Conservation (phyloP, 2,329 filamentous ascomycete genomes). For the Lecanoromycetidae sp. region DNA sequence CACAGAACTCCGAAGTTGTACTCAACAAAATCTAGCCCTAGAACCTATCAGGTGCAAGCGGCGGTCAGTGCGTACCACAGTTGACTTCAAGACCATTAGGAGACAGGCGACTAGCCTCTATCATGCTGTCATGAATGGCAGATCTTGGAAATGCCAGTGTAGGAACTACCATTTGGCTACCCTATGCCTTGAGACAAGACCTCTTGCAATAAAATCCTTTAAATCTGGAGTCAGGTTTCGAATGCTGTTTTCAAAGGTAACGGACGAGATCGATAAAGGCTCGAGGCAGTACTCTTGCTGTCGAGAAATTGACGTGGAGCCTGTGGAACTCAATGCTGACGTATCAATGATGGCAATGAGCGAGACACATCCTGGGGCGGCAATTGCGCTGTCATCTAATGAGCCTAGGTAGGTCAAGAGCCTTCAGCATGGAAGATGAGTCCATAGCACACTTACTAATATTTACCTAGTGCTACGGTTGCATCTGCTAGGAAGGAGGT, state of each 20-base stretch:
- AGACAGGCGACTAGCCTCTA: conserved; percentile 8
- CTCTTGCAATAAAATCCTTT: not conserved
- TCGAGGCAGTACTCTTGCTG: not conserved
- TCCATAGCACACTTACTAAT: not conserved
- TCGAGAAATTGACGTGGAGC: conserved; percentile 7
- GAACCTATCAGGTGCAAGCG: conserved; percentile 7
- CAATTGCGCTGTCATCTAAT: no score
- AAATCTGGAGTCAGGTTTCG: not conserved
- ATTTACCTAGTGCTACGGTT: not conserved
- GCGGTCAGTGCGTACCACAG: not conserved
- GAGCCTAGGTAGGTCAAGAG: not conserved
- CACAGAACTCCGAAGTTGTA: conserved; percentile 13
- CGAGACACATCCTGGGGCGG: no score
- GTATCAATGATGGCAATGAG: no score
- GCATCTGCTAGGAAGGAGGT: not conserved
- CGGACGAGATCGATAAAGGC: no score
- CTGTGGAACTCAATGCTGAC: no score
- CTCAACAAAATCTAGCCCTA: conserved; percentile 11
- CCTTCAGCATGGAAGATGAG: not conserved
- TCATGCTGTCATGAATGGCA: conserved; percentile 8
- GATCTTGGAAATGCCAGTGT: conserved; percentile 19
- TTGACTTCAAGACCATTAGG: conserved; percentile 9
- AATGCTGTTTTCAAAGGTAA: conserved; percentile 3
- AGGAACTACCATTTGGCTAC: conserved; percentile 18
- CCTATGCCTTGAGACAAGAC: conserved; percentile 14